Evolutionary conservation across 2,329 filamentous ascomycete genomes (phyloP), one percentile per base, ranked within the genome.

Genomic region (Westerdykella aurantiaca): DNA sequence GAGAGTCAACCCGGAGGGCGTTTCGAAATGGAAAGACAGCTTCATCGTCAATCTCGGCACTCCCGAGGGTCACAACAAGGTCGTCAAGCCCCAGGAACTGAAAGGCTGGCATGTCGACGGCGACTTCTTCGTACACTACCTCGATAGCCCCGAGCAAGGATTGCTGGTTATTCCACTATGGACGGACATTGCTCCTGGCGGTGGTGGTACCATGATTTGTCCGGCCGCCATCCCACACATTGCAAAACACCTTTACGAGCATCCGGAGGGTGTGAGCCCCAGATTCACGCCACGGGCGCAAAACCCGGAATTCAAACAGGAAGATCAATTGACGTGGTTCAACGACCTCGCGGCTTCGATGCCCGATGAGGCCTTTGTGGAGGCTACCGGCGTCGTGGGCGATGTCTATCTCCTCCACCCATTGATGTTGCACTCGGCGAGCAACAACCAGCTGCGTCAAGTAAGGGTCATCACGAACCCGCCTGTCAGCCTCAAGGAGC

Each of bases 91-190:
- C 0, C 69, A 74, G 40, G 72, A 79, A 0, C 67, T 85, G 17
- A 56, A 70, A 6, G 71, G 71, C 17, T 86, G 83, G 82, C 83
- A 86, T 63, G 80, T 84, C 14, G 82, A 86, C 63, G 82, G 83
- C 7, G 82, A 86, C 52, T 86, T 85, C 63, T 86, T 86, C 60
- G 73, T 83, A 5, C 83, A 86, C 67, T 87, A 82, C 52, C 75
- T 87, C 31, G 83, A 86, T 58, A 82, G 78, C 16, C 79, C 79
- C 0, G 83, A 87, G 67, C 83, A 87, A 61, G 83, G 73, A 0
- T 66, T 86, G 12, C 71, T 86, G 1, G 80, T 86, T 11, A 85
- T 84, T 34, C 82, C 83, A 1, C 63, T 86, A 5, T 86, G 82
- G 67, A 80, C 74, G 0, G 81, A 86, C 56, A 78, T 86, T 41